Percentiles rank a stretch among this genome's conserved stretches.
phyloP scores from a whole-genome alignment of 352 stramenopile genomes.

The Phytopythium aichiense region DNA sequence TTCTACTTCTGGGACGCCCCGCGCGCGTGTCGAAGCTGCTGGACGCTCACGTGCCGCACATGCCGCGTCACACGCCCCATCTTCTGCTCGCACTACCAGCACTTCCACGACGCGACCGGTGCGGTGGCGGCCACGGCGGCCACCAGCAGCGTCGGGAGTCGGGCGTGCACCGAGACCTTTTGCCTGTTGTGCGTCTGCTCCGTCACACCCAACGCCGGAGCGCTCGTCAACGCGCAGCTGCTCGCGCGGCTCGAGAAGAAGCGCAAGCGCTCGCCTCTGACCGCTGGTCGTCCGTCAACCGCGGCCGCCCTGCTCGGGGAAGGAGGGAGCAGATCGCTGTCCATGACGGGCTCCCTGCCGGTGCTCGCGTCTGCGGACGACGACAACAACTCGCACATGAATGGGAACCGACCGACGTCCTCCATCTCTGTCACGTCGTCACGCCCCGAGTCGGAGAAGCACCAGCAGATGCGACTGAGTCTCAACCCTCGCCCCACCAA shows the following conservation, averaged over 20 bases:
- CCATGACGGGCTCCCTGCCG: constrained; percentile 13
- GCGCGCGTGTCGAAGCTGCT: constrained; percentile 60
- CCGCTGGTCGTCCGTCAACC: constrained; percentile 15
- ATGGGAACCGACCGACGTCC: constrained; percentile 13
- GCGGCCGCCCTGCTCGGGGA: constrained; percentile 9
- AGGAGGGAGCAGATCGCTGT: neutral
- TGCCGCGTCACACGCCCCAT: constrained; percentile 71
- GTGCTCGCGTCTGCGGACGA: constrained; percentile 14
- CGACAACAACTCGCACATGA: constrained; percentile 13
- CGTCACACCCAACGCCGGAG: constrained; percentile 47
- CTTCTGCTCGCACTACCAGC: constrained; percentile 69
- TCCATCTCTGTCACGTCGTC: constrained; percentile 72
- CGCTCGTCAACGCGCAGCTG: constrained; percentile 63
- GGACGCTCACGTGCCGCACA: constrained; percentile 53
- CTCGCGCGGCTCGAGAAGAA: constrained; percentile 66
- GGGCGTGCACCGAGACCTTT: constrained; percentile 63
- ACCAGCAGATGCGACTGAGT: constrained; percentile 56
- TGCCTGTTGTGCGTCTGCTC: constrained; percentile 69
- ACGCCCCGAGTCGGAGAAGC: constrained; percentile 56
- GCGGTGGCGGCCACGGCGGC: constrained; percentile 11
- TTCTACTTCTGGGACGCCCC: constrained; percentile 68
- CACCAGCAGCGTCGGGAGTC: neutral
- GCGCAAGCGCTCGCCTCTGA: constrained; percentile 38
- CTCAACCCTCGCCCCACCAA: constrained; percentile 34
- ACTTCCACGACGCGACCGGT: constrained; percentile 39